phyloP scores from a whole-genome alignment of 2,329 filamentous ascomycete species.

The Amesomyces nigricolor region DNA sequence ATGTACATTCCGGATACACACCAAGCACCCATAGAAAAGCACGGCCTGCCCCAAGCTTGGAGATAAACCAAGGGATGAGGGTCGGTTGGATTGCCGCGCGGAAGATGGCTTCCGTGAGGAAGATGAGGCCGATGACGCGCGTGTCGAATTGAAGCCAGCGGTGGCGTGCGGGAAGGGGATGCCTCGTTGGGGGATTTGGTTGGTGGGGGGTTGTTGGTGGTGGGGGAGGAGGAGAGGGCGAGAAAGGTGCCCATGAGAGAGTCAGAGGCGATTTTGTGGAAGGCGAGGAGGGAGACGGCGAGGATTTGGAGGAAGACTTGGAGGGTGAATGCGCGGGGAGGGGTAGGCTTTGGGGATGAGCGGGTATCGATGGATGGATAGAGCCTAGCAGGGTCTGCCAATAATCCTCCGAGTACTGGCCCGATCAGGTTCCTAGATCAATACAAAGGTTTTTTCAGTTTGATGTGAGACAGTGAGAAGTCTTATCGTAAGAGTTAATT shows the following conservation, averaged over 20 bases:
- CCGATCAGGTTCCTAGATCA: slow-evolving; percentile 11
- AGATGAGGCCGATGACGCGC: slow-evolving; percentile 9
- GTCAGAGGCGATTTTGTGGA: slow-evolving; percentile 12
- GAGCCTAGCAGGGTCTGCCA: too few relatives aligned
- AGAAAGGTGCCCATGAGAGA: slow-evolving; percentile 9
- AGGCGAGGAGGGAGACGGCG: slow-evolving; percentile 13
- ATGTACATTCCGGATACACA: slow-evolving; percentile 13
- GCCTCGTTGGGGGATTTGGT: too few relatives aligned
- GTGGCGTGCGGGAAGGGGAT: background rate
- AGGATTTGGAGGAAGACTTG: slow-evolving; percentile 13
- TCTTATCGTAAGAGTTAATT: too few relatives aligned
- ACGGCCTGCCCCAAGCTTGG: slow-evolving; percentile 1
- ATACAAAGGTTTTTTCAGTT: too few relatives aligned
- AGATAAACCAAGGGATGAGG: slow-evolving; percentile 5
- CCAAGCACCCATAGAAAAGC: slow-evolving; percentile 5
- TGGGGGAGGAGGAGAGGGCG: background rate
- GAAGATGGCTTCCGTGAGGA: slow-evolving; percentile 11
- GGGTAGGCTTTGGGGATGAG: too few relatives aligned
- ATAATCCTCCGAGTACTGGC: slow-evolving; percentile 11
- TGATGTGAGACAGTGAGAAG: too few relatives aligned
- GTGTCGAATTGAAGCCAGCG: slow-evolving; percentile 6
- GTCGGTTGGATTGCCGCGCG: slow-evolving; percentile 7
- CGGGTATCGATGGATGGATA: too few relatives aligned
- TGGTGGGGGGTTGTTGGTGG: background rate
- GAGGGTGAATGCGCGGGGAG: background rate